Conservation (phyloP, 2,329 filamentous ascomycete species). For the Cryphonectria japonica region DNA sequence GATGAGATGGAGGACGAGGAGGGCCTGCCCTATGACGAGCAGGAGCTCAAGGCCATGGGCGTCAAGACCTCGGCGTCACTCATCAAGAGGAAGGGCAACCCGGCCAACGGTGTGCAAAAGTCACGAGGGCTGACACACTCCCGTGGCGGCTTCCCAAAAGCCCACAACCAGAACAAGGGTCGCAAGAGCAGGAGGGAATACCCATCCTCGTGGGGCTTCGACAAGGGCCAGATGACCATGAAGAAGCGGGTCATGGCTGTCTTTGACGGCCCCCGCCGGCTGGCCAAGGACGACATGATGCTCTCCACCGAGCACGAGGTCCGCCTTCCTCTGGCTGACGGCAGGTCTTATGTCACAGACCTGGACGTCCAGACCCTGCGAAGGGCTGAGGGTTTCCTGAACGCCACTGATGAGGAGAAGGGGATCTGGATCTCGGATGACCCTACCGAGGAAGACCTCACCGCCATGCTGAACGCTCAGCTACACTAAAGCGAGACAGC, state of each 20-base stretch:
- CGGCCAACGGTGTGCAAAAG: conserved; percentile 62
- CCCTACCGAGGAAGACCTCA: conserved; percentile 63
- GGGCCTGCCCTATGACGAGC: conserved; percentile 57
- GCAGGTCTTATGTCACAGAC: conserved; percentile 85
- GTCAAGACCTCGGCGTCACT: conserved; percentile 47
- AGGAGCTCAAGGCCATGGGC: conserved; percentile 53
- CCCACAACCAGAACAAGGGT: conserved; percentile 58
- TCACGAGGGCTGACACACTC: conserved; percentile 77
- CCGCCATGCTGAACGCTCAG: conserved; percentile 57
- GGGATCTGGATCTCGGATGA: conserved; percentile 81
- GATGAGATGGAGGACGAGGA: conserved; percentile 58
- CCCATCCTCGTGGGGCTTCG: conserved; percentile 90
- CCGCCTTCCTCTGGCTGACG: conserved; percentile 76
- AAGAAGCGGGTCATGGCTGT: conserved; percentile 96
- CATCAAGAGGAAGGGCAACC: conserved; percentile 62
- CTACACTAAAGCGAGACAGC: conserved; percentile 12
- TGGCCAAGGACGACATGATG: conserved; percentile 99
- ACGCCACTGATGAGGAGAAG: conserved; percentile 82
- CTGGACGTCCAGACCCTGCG: conserved; percentile 89
- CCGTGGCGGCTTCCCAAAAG: conserved; percentile 65
- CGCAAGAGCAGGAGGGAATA: conserved; percentile 94
- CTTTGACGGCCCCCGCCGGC: conserved; percentile 82
- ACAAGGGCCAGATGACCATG: conserved; percentile 93
- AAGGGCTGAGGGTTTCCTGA: conserved; percentile 81
- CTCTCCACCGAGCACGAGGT: conserved; percentile 94